A percentile compares a stretch with the other conserved stretches of the same genome.
Conservation (phyloP, 495 filamentous ascomycete genomes). For the Entonaema liquescens region DNA sequence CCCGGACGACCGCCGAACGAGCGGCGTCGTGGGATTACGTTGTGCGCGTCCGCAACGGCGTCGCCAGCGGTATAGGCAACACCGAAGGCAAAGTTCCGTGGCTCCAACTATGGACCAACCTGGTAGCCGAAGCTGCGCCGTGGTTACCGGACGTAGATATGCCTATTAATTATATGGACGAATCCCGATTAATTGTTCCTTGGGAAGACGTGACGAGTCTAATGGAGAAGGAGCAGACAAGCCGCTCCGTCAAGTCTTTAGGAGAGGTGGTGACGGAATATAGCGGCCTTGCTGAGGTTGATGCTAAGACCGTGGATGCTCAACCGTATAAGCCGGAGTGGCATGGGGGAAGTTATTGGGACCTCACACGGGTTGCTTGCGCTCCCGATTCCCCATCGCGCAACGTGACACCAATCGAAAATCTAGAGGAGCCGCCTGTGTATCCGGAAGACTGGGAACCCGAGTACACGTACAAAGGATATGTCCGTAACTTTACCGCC, state of each 20-base stretch:
- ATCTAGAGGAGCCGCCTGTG: constrained; percentile 46
- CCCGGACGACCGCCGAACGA: constrained; percentile 58
- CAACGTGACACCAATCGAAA: constrained; percentile 51
- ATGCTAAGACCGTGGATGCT: constrained; percentile 37
- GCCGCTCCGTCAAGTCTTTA: constrained; percentile 48
- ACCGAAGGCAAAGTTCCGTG: constrained; percentile 53
- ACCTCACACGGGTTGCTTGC: constrained; percentile 58
- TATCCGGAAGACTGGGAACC: constrained; percentile 46
- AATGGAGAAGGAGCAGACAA: constrained; percentile 57
- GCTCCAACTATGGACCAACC: constrained; percentile 59
- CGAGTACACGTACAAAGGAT: constrained; percentile 58
- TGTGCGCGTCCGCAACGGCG: constrained; percentile 62
- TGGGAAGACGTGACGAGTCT: constrained; percentile 66
- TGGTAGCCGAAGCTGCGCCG: constrained; percentile 61
- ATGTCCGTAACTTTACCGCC: constrained; percentile 69
- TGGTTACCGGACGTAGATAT: constrained; percentile 73
- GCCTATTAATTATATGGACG: constrained; percentile 70
- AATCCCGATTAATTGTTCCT: constrained; percentile 67
- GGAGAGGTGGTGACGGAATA: constrained; percentile 42
- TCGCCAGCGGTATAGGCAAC: constrained; percentile 55
- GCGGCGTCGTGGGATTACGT: constrained; percentile 54
- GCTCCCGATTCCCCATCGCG: constrained; percentile 64
- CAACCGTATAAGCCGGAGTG: constrained; percentile 42
- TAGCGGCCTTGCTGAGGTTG: constrained; percentile 43
- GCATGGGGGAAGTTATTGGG: constrained; percentile 46